Evolutionary conservation across 257 asterid species (phyloP).

Genomic region (Plantago ovata): DNA sequence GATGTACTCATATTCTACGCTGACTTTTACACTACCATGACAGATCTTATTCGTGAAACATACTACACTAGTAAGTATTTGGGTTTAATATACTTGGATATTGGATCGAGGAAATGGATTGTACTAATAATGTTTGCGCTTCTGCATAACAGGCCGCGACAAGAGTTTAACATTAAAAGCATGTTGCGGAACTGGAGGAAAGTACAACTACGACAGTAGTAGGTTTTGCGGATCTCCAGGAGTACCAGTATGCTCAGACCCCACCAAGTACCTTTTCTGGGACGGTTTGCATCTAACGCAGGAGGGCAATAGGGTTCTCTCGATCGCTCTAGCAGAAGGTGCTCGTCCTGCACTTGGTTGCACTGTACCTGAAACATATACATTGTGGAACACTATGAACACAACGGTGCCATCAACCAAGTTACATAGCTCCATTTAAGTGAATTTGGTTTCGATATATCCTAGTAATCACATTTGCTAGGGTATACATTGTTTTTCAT

Average conservation of each 20-base stretch:
- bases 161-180: neutral
- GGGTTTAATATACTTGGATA: no score
- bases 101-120: no score
- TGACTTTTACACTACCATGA: neutral
- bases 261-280: neutral
- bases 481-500: no score
- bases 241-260: neutral
- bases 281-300: neutral
- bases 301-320: neutral
- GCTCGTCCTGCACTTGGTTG: neutral
- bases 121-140: no score
- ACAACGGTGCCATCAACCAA: no score
- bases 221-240: neutral
- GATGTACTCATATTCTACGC: neutral
- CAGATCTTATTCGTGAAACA: neutral
- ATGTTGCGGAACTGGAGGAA: neutral
- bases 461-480: no score
- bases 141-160: no score
- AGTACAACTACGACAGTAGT: neutral
- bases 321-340: neutral
- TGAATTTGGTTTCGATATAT: no score
- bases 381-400: no score
- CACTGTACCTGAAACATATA: neutral
- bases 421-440: no score
- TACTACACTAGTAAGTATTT: neutral